Conservation (phyloP, 1,139 yeast genomes). For the Magnusiomyces suaveolens region DNA sequence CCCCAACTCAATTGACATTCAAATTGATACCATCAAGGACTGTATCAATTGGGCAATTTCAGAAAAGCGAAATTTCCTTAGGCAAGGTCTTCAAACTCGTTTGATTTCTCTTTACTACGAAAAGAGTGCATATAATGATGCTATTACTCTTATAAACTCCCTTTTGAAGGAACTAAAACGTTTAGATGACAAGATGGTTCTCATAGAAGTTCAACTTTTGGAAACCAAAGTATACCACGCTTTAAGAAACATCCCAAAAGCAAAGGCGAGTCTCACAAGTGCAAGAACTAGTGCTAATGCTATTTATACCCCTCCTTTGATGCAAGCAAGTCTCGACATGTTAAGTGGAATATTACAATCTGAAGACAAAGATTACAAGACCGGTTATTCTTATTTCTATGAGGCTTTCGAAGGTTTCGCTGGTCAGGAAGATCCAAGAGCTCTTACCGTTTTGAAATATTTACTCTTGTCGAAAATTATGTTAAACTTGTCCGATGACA, state of each 20-base stretch:
- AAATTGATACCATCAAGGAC: slow-evolving; percentile 65
- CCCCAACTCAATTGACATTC: slow-evolving; percentile 59
- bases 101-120: slow-evolving; percentile 68
- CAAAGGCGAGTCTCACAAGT: slow-evolving; percentile 85
- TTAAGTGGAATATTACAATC: slow-evolving; percentile 95
- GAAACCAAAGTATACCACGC: slow-evolving; percentile 90
- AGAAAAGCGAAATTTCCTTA: slow-evolving; percentile 77
- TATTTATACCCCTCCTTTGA: slow-evolving; percentile 83
- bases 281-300: slow-evolving; percentile 98
- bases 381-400: slow-evolving; percentile 89
- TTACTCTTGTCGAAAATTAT: slow-evolving; percentile 88
- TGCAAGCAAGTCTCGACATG: slow-evolving; percentile 90
- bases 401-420: slow-evolving; percentile 89
- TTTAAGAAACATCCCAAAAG: slow-evolving; percentile 81
- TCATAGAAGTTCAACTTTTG: slow-evolving; percentile 89
- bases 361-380: slow-evolving; percentile 92
- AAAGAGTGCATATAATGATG: slow-evolving; percentile 52
- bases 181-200: slow-evolving; percentile 87
- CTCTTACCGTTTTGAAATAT: slow-evolving; percentile 77
- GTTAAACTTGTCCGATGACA: slow-evolving; percentile 82
- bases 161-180: slow-evolving; percentile 80
- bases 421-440: slow-evolving; percentile 47
- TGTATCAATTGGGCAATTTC: slow-evolving; percentile 80
- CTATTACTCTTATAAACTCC: slow-evolving; percentile 60
- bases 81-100: slow-evolving; percentile 80